Evolutionary conservation across 345 rosid species (phyloP), one percentile per base, ranked within the genome.

Genomic region (Zanthoxylum bungeanum): DNA sequence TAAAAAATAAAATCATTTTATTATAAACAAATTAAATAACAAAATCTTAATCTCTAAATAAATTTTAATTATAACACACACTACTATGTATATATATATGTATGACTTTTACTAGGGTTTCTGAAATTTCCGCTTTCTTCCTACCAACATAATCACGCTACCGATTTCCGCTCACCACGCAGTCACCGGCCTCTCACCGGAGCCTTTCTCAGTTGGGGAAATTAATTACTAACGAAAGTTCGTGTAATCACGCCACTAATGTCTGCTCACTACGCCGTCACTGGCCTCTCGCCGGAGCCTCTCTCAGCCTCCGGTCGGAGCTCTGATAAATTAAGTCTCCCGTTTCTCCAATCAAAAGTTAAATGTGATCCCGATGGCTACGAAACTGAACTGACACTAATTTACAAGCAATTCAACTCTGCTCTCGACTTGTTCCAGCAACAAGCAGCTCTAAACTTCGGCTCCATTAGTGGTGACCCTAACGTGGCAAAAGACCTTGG

Each of bases 311-410:
- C 98, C 7, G 94, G 99, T 36, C 86, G 89, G 78, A 76, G 84
- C 80, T 85, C 96, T 3, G 97, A 89, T 77, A 93, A 85, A 80
- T 64, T 93, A 50, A 91, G 89, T 60, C 90, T 93, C 0, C 85
- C 85, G 12, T 22, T 78, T 7, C 94, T 91, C 51, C 97, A 88
- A 53, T 89, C 91, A 2, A 93, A 93, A 78, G 89, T 95, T 91
- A 93, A 95, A 60, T 68, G 77, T 46, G 99, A 95, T 69, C 97
- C 99, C 0, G 91, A 92, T 30, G 97, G 98, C 22, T 95, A 93
- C 77, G 87, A 74, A 60, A 70, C 89, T 19, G 97, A 95, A 77
- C 94, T 93, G 57, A 72, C 71, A 4, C 81, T 88, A 21, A 75
- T 95, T 39, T 86, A 86, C 82, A 83, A 77, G 68, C 98, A 92